These are phyloP conservation scores for Chrysanthemum lavandulifolium DNA, from an alignment of 129 eudicot species.

Conservation along the genomic window DNA sequence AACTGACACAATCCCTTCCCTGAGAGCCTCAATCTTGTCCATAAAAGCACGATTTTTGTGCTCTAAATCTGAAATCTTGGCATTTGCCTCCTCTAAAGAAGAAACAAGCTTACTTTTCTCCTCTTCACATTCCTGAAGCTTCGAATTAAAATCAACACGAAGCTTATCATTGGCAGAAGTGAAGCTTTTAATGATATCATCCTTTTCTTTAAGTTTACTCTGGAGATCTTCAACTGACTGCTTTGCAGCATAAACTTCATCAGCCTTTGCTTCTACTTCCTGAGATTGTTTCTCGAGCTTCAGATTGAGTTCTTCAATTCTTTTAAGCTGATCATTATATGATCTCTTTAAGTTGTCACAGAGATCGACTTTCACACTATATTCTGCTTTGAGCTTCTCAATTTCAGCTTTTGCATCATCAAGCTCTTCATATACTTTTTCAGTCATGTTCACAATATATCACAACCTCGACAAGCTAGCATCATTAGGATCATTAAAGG, in stretches of 20 bases:
- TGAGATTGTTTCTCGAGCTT: conserved; percentile 52
- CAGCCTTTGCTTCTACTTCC: conserved; percentile 42
- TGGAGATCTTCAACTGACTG: conserved; percentile 46
- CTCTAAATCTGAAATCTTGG: conserved; percentile 41
- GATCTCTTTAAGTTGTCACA: conserved; percentile 59
- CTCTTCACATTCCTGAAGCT: conserved; percentile 52
- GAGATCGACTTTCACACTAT: conserved; percentile 38
- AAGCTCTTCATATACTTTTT: conserved; percentile 58
- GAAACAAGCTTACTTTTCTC: conserved; percentile 52
- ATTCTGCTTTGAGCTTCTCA: conserved; percentile 55
- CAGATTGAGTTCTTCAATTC: conserved; percentile 51
- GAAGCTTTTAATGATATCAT: conserved; percentile 39
- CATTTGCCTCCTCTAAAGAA: conserved; percentile 56
- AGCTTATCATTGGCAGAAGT: conserved; percentile 49
- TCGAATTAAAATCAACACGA: conserved; percentile 44
- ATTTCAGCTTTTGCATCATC: conserved; percentile 73
- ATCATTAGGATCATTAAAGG: background rate
- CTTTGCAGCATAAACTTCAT: conserved; percentile 40
- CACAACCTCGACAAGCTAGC: conserved; percentile 24
- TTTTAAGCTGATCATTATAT: conserved; percentile 45
- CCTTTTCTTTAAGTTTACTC: conserved; percentile 55
- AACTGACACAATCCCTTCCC: conserved; percentile 42
- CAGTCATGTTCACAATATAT: conserved; percentile 42
- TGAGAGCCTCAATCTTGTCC: conserved; percentile 56
- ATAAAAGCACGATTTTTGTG: conserved; percentile 43